phyloP scores from a whole-genome alignment of 495 filamentous ascomycete genomes.

The Aspergillus ellipticus region DNA sequence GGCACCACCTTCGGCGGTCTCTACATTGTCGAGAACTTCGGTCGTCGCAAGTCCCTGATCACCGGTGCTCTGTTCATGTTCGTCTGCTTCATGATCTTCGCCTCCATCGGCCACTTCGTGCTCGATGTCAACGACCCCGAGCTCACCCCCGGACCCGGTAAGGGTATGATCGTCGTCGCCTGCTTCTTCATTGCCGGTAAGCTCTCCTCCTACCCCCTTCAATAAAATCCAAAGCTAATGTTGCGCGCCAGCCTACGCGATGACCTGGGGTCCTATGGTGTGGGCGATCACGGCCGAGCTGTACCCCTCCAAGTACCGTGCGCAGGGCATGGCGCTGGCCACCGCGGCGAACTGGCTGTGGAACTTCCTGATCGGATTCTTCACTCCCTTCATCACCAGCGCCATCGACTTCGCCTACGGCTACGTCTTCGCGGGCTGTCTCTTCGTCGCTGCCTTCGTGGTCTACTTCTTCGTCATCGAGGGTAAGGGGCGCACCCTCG shows the following conservation, averaged over 20 bases:
- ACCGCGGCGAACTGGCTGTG: conserved; percentile 81
- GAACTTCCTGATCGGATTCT: conserved; percentile 81
- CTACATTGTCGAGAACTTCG: conserved; percentile 66
- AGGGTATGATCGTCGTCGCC: conserved; percentile 71
- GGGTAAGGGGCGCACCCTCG: conserved; percentile 57
- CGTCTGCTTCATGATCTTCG: conserved; percentile 67
- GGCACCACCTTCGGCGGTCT: conserved; percentile 66
- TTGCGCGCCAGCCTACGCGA: conserved; percentile 29
- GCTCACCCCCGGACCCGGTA: conserved; percentile 58
- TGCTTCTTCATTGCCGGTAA: conserved; percentile 56
- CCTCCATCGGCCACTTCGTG: conserved; percentile 62
- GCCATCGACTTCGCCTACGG: conserved; percentile 69
- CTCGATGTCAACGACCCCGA: conserved; percentile 53
- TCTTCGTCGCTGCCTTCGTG: conserved; percentile 53
- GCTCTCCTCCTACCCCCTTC: background rate
- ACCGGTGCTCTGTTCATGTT: conserved; percentile 65
- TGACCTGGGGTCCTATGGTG: conserved; percentile 78
- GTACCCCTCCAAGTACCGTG: conserved; percentile 71
- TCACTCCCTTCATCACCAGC: conserved; percentile 67
- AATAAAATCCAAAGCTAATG: background rate
- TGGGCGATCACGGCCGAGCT: conserved; percentile 78
- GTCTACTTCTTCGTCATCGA: conserved; percentile 75
- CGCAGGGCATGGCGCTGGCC: conserved; percentile 67
- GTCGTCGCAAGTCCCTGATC: conserved; percentile 66
- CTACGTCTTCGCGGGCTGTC: conserved; percentile 73